Conservation (phyloP, 768 basidiomycete genomes). For the Tylopilus balloui region DNA sequence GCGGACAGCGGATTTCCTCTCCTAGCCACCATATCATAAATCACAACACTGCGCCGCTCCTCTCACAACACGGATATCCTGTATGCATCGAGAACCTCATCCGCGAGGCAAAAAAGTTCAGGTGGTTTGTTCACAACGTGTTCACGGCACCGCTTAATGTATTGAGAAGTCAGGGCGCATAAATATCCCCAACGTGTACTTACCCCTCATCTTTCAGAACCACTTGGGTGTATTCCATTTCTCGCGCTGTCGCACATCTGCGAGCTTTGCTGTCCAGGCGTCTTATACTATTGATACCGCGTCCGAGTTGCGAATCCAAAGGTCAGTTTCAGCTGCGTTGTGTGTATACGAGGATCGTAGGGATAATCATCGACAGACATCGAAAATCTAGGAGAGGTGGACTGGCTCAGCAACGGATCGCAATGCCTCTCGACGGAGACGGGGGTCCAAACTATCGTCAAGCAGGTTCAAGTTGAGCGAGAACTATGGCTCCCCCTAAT, state of each 20-base stretch:
- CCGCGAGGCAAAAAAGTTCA: slow-evolving; percentile 17
- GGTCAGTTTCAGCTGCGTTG: background rate
- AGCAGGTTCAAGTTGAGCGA: background rate
- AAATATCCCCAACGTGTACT: slow-evolving; percentile 15
- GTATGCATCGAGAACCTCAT: background rate
- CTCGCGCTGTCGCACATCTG: slow-evolving; percentile 4
- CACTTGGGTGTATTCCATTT: slow-evolving; percentile 11
- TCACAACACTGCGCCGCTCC: too few species aligned
- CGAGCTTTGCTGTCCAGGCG: slow-evolving; percentile 4
- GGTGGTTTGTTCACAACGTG: slow-evolving; percentile 14
- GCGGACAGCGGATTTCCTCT: too few species aligned
- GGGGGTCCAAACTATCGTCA: background rate
- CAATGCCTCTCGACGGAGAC: background rate
- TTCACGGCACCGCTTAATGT: slow-evolving; percentile 5
- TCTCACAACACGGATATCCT: too few species aligned
- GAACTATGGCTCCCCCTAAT: background rate
- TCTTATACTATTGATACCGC: slow-evolving; percentile 11
- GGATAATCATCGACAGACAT: background rate
- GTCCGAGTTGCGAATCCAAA: slow-evolving; percentile 2
- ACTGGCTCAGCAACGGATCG: background rate
- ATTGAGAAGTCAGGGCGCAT: slow-evolving; percentile 8
- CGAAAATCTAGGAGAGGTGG: background rate
- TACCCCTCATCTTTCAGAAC: slow-evolving; percentile 10
- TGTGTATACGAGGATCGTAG: background rate
- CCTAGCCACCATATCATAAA: too few species aligned